These are phyloP conservation scores for Nadsonia starkeyi-henricii DNA, from an alignment of 1,139 yeast genomes.

Conservation along the genomic window DNA sequence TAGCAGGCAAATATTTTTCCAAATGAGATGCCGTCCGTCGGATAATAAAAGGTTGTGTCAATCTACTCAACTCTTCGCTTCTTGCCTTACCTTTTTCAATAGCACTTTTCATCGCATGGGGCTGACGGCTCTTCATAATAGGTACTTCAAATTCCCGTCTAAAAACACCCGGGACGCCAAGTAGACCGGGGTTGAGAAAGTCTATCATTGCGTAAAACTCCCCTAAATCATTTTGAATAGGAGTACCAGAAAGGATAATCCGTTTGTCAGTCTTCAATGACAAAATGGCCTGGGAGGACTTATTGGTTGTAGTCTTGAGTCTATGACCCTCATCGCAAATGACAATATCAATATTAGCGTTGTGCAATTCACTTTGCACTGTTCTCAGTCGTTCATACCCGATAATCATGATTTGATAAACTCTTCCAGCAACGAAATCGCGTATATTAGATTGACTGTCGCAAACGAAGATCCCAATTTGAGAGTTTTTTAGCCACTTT, in stretches of 20 bases:
- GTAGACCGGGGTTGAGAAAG: slow-evolving; percentile 69
- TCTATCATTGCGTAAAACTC: slow-evolving; percentile 76
- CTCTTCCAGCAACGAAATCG: slow-evolving; percentile 54
- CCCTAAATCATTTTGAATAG: slow-evolving; percentile 78
- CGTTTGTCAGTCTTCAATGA: slow-evolving; percentile 42
- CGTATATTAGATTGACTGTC: slow-evolving; percentile 37
- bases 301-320: slow-evolving; percentile 48
- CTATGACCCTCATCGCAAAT: slow-evolving; percentile 96
- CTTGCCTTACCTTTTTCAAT: slow-evolving; percentile 45
- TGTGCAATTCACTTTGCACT: slow-evolving; percentile 38
- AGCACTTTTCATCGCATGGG: slow-evolving; percentile 42
- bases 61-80: slow-evolving; percentile 44
- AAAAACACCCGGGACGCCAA: slow-evolving; percentile 53
- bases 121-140: slow-evolving; percentile 58
- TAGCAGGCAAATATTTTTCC: slow-evolving; percentile 55
- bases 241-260: slow-evolving; percentile 77
- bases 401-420: slow-evolving; percentile 69
- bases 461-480: slow-evolving; percentile 30
- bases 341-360: slow-evolving; percentile 49
- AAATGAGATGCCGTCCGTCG: slow-evolving; percentile 62
- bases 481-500: slow-evolving; percentile 72
- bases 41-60: slow-evolving; percentile 55
- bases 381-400: slow-evolving; percentile 74
- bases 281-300: slow-evolving; percentile 50
- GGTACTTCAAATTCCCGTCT: slow-evolving; percentile 59